These are phyloP conservation scores for Phytopythium ostracodes DNA, from an alignment of 352 stramenopile species.

Conservation along the genomic window DNA sequence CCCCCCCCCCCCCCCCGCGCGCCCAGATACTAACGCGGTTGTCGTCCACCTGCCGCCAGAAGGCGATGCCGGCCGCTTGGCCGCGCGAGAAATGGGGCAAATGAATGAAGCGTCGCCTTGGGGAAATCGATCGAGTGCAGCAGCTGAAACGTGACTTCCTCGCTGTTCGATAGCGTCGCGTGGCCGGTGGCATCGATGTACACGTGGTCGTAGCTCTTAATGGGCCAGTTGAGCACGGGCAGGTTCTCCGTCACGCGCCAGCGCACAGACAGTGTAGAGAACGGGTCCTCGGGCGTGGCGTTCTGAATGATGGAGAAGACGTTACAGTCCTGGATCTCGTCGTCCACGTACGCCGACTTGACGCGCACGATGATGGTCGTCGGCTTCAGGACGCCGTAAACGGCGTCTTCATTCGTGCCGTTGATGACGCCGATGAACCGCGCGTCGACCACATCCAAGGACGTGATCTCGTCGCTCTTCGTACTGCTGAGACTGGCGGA, in stretches of 20 bases:
- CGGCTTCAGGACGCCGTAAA: conserved; percentile 31
- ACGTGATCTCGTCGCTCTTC: conserved; percentile 15
- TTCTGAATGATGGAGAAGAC: conserved; percentile 26
- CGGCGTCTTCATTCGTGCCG: conserved; percentile 21
- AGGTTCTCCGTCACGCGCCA: conserved; percentile 29
- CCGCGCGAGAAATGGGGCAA: conserved; percentile 23
- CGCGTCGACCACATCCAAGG: conserved; percentile 9
- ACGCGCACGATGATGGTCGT: conserved; percentile 29
- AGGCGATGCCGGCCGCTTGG: conserved; percentile 22
- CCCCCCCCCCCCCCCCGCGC: too few species aligned
- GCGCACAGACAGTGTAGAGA: conserved; percentile 24
- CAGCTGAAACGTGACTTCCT: conserved; percentile 36
- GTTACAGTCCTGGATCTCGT: conserved; percentile 30
- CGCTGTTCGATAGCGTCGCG: conserved; percentile 21
- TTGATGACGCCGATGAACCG: conserved; percentile 19
- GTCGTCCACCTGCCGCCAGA: conserved; percentile 17
- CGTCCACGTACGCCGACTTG: conserved; percentile 37
- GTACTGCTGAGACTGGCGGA: background rate
- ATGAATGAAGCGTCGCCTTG: conserved; percentile 13
- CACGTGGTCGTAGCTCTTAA: conserved; percentile 42
- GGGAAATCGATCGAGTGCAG: conserved; percentile 26
- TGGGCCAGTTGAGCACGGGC: conserved; percentile 14
- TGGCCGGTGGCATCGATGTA: conserved; percentile 42
- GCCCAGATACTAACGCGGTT: conserved; percentile 27
- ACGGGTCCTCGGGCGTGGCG: conserved; percentile 37